A percentile compares a stretch with the other conserved stretches of the same genome.
Evolutionary conservation across 148 eudicot species (phyloP).

Genomic region (Vaccinium myrtillus): DNA sequence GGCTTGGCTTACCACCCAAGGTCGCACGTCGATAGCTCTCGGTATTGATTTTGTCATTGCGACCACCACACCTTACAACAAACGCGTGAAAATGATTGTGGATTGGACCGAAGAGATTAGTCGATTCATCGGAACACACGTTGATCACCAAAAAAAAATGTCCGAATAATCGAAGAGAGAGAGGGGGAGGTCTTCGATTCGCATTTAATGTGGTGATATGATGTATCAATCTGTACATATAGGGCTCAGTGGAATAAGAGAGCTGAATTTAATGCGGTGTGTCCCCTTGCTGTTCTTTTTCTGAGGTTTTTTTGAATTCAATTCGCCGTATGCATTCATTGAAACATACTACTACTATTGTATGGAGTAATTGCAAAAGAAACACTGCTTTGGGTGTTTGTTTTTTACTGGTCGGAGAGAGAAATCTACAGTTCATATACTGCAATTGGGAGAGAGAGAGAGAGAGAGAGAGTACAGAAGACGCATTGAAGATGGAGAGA

Average conservation of each 20-base stretch:
- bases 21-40: no score
- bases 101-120: no score
- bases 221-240: not conserved
- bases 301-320: conserved; percentile 11
- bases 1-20: no score
- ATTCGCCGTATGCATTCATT: not conserved
- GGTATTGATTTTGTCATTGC: no score
- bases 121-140: no score
- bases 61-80: no score
- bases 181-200: not conserved
- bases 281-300: not conserved
- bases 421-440: not conserved
- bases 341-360: not conserved
- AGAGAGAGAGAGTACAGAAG: conserved; percentile 1
- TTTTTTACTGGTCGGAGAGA: not conserved
- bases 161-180: conserved; percentile 7
- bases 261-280: conserved; percentile 13
- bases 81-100: no score
- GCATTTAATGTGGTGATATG: conserved; percentile 5
- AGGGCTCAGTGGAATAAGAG: conserved; percentile 11
- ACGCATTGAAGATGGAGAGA: conserved; percentile 10
- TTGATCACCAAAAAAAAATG: not conserved
- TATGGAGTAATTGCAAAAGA: not conserved
- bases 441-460: not conserved
- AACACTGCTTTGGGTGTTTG: not conserved